These are phyloP conservation scores for Candida awuae DNA, from an alignment of 805 yeast species.

Conservation along the genomic window DNA sequence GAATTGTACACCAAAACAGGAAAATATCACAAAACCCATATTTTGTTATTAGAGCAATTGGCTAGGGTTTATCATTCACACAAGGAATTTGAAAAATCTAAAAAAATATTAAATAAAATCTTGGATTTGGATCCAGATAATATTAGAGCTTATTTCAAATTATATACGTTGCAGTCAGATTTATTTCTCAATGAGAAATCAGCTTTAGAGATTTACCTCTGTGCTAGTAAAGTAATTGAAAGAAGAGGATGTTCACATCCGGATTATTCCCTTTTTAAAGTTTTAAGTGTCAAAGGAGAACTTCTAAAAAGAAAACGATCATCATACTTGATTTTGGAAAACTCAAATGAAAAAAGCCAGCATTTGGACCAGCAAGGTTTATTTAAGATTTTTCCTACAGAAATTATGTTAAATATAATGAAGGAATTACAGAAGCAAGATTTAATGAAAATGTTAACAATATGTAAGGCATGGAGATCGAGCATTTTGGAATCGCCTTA, in stretches of 20 bases:
- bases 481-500: conserved; percentile 9
- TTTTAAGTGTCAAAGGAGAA: conserved; percentile 1
- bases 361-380: too few relatives aligned
- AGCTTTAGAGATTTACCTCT: conserved; percentile 5
- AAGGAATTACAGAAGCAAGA: conserved; percentile 2
- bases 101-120: conserved; percentile 1
- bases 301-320: background rate
- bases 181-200: conserved; percentile 8
- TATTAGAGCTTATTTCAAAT: conserved; percentile 3
- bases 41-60: conserved; percentile 2
- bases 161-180: conserved; percentile 3
- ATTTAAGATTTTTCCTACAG: conserved; percentile 8
- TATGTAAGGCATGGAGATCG: conserved; percentile 13
- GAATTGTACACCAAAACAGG: background rate
- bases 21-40: conserved; percentile 2
- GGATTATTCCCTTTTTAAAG: background rate
- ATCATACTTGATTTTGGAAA: background rate
- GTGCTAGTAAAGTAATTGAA: background rate
- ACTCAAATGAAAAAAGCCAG: too few relatives aligned
- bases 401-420: conserved; percentile 9
- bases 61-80: conserved; percentile 3
- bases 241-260: background rate
- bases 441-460: conserved; percentile 6
- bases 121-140: conserved; percentile 8
- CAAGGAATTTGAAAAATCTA: background rate